Evolutionary conservation across 768 basidiomycete species (phyloP).

Genomic region (Coprinellus aureogranulatus): DNA sequence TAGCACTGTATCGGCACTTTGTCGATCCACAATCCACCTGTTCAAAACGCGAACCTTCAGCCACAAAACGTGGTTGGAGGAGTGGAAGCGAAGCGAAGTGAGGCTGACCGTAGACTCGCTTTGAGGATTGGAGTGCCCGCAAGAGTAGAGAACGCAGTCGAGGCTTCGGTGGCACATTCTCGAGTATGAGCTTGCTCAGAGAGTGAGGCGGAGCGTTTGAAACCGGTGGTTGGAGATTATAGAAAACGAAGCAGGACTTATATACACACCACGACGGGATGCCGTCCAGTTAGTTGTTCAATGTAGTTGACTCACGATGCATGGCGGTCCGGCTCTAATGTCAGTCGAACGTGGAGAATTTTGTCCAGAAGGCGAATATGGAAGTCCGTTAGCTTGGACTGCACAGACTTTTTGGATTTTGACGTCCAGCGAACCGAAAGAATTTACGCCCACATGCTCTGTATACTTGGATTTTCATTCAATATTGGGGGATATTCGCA

Average conservation of each 20-base stretch:
- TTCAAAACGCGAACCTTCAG: not conserved
- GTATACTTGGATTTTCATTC: too few relatives aligned
- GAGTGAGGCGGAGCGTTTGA: not conserved
- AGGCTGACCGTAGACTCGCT: not conserved
- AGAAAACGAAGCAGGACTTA: not conserved
- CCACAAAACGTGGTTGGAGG: not conserved
- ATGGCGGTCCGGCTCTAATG: not conserved
- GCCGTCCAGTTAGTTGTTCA: not conserved
- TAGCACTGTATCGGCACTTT: not conserved
- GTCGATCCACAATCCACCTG: slow-evolving; percentile 1
- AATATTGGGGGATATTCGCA: too few relatives aligned
- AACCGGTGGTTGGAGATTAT: not conserved
- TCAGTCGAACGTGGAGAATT: not conserved
- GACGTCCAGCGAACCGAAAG: not conserved
- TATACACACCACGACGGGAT: not conserved
- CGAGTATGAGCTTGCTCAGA: not conserved
- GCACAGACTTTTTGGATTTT: not conserved
- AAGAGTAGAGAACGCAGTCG: not conserved
- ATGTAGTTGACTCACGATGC: not conserved
- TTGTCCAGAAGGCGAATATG: not conserved
- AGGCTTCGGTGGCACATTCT: not conserved
- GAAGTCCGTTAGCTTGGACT: not conserved
- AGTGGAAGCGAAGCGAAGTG: not conserved
- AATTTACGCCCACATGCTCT: not conserved
- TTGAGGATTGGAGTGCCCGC: not conserved